Evolutionary conservation across 495 filamentous ascomycete species (phyloP).

Genomic region (Viridothelium virens): DNA sequence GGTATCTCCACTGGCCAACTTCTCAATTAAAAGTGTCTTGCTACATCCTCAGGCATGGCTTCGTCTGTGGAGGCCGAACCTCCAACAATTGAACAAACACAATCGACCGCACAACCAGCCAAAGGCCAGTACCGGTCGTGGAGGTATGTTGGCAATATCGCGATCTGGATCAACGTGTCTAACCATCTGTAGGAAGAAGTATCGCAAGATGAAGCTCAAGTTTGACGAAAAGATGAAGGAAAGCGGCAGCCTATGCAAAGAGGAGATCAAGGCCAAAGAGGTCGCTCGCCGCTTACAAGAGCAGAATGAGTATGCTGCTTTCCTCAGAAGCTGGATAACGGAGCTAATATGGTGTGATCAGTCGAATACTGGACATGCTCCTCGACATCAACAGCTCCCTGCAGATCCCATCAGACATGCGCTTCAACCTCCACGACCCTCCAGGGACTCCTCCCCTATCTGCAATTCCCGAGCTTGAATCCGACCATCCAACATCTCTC

Average conservation of each 20-base stretch:
- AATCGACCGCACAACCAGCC: background rate
- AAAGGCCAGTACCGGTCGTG: conserved; percentile 6
- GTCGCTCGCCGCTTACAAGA: conserved; percentile 72
- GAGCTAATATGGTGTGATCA: conserved; percentile 41
- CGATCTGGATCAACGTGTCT: background rate
- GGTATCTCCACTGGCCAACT: background rate
- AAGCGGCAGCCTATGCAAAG: conserved; percentile 65
- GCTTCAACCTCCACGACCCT: conserved; percentile 46
- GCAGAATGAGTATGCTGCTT: conserved; percentile 66
- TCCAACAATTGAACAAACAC: background rate
- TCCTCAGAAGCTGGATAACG: background rate
- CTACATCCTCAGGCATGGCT: background rate
- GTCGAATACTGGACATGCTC: conserved; percentile 64
- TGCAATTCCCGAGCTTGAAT: conserved; percentile 27
- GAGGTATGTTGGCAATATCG: background rate
- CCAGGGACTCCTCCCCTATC: conserved; percentile 27
- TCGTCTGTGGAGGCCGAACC: background rate
- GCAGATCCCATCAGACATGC: conserved; percentile 64
- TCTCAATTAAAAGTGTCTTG: no score
- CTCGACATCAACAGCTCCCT: conserved; percentile 75
- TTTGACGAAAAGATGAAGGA: conserved; percentile 79
- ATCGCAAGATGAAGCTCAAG: conserved; percentile 77
- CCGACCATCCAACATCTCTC: conserved; percentile 28
- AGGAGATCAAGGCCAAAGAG: conserved; percentile 68
- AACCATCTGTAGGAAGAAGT: conserved; percentile 57